Percentiles rank a stretch among this genome's conserved stretches.
Conservation (phyloP, 768 basidiomycete genomes). For the Rossbeevera mucosa region DNA sequence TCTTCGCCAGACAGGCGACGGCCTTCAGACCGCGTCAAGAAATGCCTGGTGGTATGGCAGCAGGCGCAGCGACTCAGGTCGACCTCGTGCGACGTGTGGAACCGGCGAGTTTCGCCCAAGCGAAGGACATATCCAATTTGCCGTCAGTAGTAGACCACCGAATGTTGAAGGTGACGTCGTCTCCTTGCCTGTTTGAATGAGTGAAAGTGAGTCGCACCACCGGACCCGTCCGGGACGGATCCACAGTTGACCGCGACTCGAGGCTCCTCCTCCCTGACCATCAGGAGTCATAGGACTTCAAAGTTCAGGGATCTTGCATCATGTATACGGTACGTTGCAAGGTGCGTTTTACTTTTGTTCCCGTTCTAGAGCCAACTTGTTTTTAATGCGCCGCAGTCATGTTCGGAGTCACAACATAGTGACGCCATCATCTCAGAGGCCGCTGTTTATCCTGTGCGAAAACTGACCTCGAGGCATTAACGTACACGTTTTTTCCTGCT, state of each 20-base stretch:
- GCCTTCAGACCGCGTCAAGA: neutral
- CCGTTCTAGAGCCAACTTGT: neutral
- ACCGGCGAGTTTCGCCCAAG: neutral
- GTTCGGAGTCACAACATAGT: neutral
- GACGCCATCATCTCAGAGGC: neutral
- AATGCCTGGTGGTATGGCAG: neutral
- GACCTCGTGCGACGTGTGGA: neutral
- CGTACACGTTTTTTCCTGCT: neutral
- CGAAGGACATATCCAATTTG: neutral
- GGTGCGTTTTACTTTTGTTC: neutral
- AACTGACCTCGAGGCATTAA: neutral
- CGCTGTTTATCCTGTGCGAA: neutral
- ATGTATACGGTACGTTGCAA: neutral
- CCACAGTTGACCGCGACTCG: neutral
- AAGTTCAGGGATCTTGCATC: neutral
- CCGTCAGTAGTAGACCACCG: neutral
- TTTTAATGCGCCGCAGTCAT: neutral
- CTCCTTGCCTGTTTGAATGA: neutral
- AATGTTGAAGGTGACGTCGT: neutral
- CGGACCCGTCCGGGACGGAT: neutral
- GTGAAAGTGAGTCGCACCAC: neutral
- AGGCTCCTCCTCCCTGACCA: neutral
- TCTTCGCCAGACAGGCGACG: neutral
- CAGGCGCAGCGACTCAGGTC: neutral
- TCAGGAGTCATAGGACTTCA: neutral